Evolutionary conservation across 2,329 filamentous ascomycete species (phyloP), one percentile per base, ranked within the genome.

Genomic region (Xylaria sp.): DNA sequence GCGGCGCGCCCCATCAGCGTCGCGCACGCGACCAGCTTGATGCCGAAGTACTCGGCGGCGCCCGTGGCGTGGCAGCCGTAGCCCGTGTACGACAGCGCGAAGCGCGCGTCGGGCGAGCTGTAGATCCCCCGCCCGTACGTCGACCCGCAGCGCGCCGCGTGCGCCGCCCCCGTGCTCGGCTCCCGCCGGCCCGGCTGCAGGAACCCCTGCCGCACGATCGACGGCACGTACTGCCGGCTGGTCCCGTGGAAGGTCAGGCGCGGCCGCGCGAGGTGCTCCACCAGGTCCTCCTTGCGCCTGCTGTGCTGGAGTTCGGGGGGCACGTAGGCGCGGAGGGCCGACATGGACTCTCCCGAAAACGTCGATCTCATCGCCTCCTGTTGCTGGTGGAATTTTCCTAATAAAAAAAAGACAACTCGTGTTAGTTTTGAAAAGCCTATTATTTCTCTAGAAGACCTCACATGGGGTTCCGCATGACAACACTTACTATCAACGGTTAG

Each of bases 11-110:
- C 77, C 75, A 79, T 79, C 39, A 80, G 52, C 2, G 71, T 75
- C 1, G 76, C 76, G 61, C 76, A 79, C 7, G 78, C 73, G 18
- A 79, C 61, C 2, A 79, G 62, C 43, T 76, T 73, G 43, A 76
- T 57, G 2, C 74, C 72, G 26, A 70, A 71, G 24, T 73, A 68
- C 20, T 72, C 59, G 13, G 65, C 61, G 0, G 65, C 43, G 16
- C 64, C 60, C 1, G 70, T 74, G 26, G 57, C 57, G 44, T 67
- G 64, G 26, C 60, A 64, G n/a, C 57, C 54, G n/a, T 55, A 53
- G 9, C 62, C 63, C 13, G 70, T 65, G 57, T 75, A 79, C 2
- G 48, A 54, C 1, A 78, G 63, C 5, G 75, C 67, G 52, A 75
- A 78, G 4, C 63, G 61, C 1, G 74, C 56, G n/a, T 65, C 61